phyloP scores from a whole-genome alignment of 371 early-diverging fungal genomes.

The Mortierella sp. region DNA sequence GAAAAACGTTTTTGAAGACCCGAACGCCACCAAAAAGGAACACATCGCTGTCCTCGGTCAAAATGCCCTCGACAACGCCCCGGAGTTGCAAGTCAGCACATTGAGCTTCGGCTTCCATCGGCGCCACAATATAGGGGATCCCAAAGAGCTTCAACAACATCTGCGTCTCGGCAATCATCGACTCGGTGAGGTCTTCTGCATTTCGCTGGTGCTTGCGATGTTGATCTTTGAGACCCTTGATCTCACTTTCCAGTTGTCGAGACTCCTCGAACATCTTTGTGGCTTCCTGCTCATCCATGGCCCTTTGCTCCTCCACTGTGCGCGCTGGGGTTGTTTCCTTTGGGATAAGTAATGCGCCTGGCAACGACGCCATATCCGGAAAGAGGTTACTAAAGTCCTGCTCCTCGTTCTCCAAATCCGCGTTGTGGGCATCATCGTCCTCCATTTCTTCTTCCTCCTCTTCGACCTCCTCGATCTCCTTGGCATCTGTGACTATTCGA shows the following conservation, averaged over 20 bases:
- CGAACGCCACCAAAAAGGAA: slow-evolving; percentile 95
- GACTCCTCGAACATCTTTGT: slow-evolving; percentile 62
- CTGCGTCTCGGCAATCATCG: slow-evolving; percentile 82
- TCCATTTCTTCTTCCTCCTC: slow-evolving; percentile 52
- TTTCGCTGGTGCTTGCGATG: slow-evolving; percentile 74
- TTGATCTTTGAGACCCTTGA: slow-evolving; percentile 68
- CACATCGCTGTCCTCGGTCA: slow-evolving; percentile 99
- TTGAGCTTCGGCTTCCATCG: slow-evolving; percentile 98
- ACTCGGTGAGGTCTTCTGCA: slow-evolving; percentile 74
- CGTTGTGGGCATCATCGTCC: slow-evolving; percentile 49
- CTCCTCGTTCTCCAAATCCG: slow-evolving; percentile 58
- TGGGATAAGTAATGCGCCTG: slow-evolving; percentile 42
- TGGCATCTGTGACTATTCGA: background rate
- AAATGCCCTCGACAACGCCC: slow-evolving; percentile 94
- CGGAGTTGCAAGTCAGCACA: slow-evolving; percentile 86
- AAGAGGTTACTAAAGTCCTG: slow-evolving; percentile 53
- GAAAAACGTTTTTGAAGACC: slow-evolving; percentile 97
- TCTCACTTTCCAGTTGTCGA: slow-evolving; percentile 68
- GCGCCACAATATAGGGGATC: slow-evolving; percentile 94
- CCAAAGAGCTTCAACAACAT: slow-evolving; percentile 94
- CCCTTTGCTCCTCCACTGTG: slow-evolving; percentile 66
- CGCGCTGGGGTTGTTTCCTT: slow-evolving; percentile 30
- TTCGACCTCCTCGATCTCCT: slow-evolving; percentile 21
- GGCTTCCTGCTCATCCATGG: slow-evolving; percentile 66
- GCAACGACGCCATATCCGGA: slow-evolving; percentile 48